Percentiles rank a stretch among this genome's conserved stretches.
Conservation (phyloP, 257 asterid genomes). For the Misopates orontium region DNA sequence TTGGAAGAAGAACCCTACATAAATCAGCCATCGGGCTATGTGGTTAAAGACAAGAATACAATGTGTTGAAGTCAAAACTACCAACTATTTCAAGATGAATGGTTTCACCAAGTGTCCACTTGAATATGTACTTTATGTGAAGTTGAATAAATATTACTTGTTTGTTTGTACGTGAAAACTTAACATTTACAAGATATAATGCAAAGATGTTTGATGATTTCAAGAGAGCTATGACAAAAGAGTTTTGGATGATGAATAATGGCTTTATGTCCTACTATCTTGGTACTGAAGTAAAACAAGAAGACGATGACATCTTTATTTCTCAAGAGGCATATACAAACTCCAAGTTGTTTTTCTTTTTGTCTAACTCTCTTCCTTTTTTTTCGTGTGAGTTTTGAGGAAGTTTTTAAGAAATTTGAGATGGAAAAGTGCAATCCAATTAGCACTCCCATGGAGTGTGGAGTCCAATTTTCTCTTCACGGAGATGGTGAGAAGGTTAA, state of each 20-base stretch:
- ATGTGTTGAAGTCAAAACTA: not conserved
- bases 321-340: too few relatives aligned
- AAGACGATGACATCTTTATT: not conserved
- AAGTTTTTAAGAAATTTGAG: slow-evolving; percentile 6
- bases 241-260: not conserved
- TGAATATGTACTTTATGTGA: too few relatives aligned
- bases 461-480: not conserved
- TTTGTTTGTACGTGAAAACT: slow-evolving; percentile 10
- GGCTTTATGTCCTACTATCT: slow-evolving; percentile 8
- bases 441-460: slow-evolving; percentile 6
- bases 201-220: not conserved
- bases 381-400: not conserved
- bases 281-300: not conserved
- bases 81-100: too few relatives aligned
- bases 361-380: too few relatives aligned
- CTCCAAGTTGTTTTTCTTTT: too few relatives aligned
- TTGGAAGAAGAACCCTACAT: too few relatives aligned
- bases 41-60: not conserved
- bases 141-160: too few relatives aligned
- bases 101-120: too few relatives aligned
- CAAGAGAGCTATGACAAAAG: not conserved
- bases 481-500: slow-evolving; percentile 2
- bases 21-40: too few relatives aligned
- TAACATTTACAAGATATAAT: not conserved
- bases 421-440: not conserved